Evolutionary conservation across 129 eudicot genomes (phyloP).

Genomic region (Arctium lappa): DNA sequence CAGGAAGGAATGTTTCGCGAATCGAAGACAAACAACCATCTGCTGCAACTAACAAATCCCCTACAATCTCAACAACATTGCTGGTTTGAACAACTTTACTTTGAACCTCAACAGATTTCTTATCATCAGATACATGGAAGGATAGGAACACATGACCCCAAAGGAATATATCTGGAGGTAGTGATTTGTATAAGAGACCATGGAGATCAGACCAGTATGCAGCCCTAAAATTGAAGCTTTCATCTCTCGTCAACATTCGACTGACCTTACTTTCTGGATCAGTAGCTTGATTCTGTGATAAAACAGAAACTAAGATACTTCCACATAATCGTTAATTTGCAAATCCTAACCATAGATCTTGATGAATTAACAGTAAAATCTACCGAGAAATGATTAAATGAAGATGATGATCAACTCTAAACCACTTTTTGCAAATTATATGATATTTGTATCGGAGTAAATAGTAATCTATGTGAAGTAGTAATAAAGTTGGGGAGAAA

Average conservation of each 20-base stretch:
- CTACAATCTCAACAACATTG: constrained; percentile 29
- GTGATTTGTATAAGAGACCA: constrained; percentile 53
- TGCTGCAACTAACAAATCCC: constrained; percentile 80
- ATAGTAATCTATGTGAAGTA: background rate
- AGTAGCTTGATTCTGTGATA: constrained; percentile 59
- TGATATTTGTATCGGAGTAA: background rate
- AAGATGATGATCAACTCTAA: background rate
- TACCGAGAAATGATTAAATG: background rate
- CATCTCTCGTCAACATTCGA: constrained; percentile 59
- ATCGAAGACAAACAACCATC: constrained; percentile 79
- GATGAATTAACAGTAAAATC: background rate
- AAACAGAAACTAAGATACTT: background rate
- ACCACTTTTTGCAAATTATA: background rate
- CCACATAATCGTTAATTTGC: background rate
- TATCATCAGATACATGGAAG: constrained; percentile 42
- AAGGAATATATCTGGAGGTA: constrained; percentile 51
- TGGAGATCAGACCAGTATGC: constrained; percentile 90
- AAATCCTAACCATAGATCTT: background rate
- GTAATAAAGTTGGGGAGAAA: background rate
- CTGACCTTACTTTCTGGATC: constrained; percentile 48
- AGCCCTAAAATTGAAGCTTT: constrained; percentile 78
- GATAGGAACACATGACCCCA: constrained; percentile 84
- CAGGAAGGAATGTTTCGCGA: constrained; percentile 56
- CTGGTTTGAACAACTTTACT: constrained; percentile 56
- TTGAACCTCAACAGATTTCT: constrained; percentile 39